These are phyloP conservation scores for Cucurbita maxima DNA, from an alignment of 306 rosid species.

Conservation along the genomic window DNA sequence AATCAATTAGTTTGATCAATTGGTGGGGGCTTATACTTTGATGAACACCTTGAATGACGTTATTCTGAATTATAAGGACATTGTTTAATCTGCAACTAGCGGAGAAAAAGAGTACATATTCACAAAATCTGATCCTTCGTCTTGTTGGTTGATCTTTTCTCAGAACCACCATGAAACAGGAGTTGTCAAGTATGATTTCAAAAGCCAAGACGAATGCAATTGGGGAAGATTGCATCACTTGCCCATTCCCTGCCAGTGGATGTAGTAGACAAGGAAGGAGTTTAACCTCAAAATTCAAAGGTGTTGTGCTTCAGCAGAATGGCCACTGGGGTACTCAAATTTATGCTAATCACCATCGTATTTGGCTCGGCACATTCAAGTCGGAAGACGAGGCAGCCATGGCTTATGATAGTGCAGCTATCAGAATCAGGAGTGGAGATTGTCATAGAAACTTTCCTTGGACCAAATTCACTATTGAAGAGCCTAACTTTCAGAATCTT, in stretches of 20 bases:
- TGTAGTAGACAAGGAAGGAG: not conserved
- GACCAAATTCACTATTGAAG: conserved; percentile 44
- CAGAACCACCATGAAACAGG: conserved; percentile 7
- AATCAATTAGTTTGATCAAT: not conserved
- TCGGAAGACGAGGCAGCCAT: conserved; percentile 57
- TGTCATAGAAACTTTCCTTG: conserved; percentile 58
- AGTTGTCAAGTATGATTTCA: conserved; percentile 14
- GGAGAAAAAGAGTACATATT: not conserved
- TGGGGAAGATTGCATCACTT: conserved; percentile 5
- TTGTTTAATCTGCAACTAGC: not conserved
- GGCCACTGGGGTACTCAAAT: conserved; percentile 95
- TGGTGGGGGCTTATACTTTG: not conserved
- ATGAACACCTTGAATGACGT: not conserved
- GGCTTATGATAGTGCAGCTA: conserved; percentile 75
- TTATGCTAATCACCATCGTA: conserved; percentile 67
- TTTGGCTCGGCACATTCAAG: conserved; percentile 89
- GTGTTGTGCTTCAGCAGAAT: conserved; percentile 66
- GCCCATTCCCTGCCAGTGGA: not conserved
- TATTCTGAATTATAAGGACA: no score
- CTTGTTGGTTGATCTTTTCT: not conserved
- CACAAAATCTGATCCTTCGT: not conserved
- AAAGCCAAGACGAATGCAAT: not conserved
- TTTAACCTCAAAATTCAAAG: conserved; percentile 42
- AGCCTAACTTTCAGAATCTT: conserved; percentile 50
- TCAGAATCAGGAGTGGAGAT: conserved; percentile 56